Base-by-base conservation (phyloP, 345 rosid genomes). In the Ceriops zippeliana region DNA sequence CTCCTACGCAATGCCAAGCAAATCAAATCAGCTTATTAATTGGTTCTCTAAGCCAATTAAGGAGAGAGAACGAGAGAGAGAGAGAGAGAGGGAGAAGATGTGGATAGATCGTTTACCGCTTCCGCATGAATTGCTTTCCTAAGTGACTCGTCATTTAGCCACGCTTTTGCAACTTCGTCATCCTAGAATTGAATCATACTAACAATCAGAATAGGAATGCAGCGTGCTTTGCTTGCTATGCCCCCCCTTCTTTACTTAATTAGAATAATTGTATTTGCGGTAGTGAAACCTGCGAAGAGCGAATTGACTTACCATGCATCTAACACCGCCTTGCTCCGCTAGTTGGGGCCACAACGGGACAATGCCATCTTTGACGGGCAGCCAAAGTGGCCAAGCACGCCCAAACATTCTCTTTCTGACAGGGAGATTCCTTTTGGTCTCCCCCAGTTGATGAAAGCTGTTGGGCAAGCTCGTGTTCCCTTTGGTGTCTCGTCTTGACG, bases 111-210 rank as follows among this genome's bases (percentile, higher is more conserved):
- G 17, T 1, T 61, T 81, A 84, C 87, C 16, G 80, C 73, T 1
- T 75, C 65, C 5, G 86, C 90, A 75, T 86, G 90, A 37, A 86
- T 65, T 24, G 84, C 87, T 54, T 63, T 70, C 70, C 90, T 74
- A 5, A 86, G 85, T 30, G 76, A 60, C 64, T 69, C 82, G 58
- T 84, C 77, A 11, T 86, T 83, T 11, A 86, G 63, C 88, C 88
- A 84, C 19, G 54, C 46, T 2, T 67, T 60, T 2, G 88, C 88
- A 37, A 80, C 72, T 42, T 78, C 83, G 31, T 84, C 90, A 21
- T 75, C 69, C 88, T 11, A 54, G 5, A 54, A 54, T 13, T n/a
- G 27, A 54, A 22, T 7, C 30, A 7, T 30, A 22, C 28, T 13
- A 22, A 22, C 30, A 10, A 6, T 21, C 59, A 54, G 2, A 21